These are phyloP conservation scores for Hemerocallis citrina DNA, from an alignment of 106 monocot species.

Conservation along the genomic window DNA sequence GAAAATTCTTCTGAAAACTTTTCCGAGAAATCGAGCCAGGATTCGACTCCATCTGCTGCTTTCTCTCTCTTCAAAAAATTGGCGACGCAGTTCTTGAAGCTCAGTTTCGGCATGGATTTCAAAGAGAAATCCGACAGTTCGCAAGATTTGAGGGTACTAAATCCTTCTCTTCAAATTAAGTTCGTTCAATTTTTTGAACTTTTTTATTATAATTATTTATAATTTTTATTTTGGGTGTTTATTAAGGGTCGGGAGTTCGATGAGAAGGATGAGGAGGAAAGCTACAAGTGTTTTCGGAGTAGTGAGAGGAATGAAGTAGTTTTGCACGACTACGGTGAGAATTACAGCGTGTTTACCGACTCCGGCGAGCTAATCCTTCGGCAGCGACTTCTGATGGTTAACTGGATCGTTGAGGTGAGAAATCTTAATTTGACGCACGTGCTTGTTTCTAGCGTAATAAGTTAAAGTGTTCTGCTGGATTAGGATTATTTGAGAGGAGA, in stretches of 20 bases:
- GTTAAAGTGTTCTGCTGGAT: constrained; percentile 4
- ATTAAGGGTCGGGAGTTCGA: constrained; percentile 52
- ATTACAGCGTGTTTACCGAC: constrained; percentile 19
- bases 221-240: not conserved
- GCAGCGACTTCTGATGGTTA: constrained; percentile 70
- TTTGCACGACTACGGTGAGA: constrained; percentile 35
- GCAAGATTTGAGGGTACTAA: constrained; percentile 37
- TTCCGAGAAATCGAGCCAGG: constrained; percentile 35
- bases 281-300: constrained; percentile 55
- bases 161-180: not conserved
- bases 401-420: constrained; percentile 89
- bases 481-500: not conserved
- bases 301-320: constrained; percentile 46
- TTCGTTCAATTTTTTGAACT: not conserved
- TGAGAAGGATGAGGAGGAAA: constrained; percentile 74
- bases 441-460: not conserved
- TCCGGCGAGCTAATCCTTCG: constrained; percentile 44
- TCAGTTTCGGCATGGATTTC: not conserved
- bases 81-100: constrained; percentile 31
- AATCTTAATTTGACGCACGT: not conserved
- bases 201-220: no score
- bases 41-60: constrained; percentile 32
- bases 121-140: not conserved
- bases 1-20: constrained; percentile 40
- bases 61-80: constrained; percentile 52